phyloP scores from a whole-genome alignment of 305 asterid species.

The Ajuga reptans region DNA sequence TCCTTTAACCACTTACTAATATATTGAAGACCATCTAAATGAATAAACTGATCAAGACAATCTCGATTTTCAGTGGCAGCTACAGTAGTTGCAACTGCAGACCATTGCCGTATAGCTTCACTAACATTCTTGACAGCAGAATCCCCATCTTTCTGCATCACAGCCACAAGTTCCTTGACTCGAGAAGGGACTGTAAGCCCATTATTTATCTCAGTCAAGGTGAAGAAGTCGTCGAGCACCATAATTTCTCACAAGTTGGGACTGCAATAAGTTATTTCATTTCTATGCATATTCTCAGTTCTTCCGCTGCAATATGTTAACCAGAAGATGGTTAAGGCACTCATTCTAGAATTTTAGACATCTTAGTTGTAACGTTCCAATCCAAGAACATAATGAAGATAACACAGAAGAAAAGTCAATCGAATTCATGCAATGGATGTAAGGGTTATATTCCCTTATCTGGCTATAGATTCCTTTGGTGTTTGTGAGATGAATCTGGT shows the following conservation, averaged over 20 bases:
- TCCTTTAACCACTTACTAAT: constrained; percentile 48
- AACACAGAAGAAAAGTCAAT: background rate
- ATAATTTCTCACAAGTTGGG: constrained; percentile 28
- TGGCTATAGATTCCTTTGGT: background rate
- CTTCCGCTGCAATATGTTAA: constrained; percentile 20
- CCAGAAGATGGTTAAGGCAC: constrained; percentile 8
- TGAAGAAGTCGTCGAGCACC: constrained; percentile 59
- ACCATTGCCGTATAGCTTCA: constrained; percentile 53
- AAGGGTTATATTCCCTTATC: background rate
- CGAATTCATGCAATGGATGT: background rate
- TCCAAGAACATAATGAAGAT: background rate
- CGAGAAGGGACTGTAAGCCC: constrained; percentile 60
- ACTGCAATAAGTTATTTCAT: constrained; percentile 10
- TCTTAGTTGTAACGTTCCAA: background rate
- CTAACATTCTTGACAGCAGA: constrained; percentile 27
- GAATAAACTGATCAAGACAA: constrained; percentile 56
- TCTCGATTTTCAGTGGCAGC: constrained; percentile 62
- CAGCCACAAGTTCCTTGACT: constrained; percentile 55
- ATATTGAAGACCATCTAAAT: constrained; percentile 52
- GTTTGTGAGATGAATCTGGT: background rate
- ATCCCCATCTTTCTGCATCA: constrained; percentile 48
- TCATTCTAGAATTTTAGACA: background rate
- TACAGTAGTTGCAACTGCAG: constrained; percentile 51
- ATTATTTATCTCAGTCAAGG: constrained; percentile 55
- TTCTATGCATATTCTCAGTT: constrained; percentile 14